Evolutionary conservation across 208 protist genomes (phyloP), one percentile per base, ranked within the genome.

Genomic region (Borovskyia barvae): DNA sequence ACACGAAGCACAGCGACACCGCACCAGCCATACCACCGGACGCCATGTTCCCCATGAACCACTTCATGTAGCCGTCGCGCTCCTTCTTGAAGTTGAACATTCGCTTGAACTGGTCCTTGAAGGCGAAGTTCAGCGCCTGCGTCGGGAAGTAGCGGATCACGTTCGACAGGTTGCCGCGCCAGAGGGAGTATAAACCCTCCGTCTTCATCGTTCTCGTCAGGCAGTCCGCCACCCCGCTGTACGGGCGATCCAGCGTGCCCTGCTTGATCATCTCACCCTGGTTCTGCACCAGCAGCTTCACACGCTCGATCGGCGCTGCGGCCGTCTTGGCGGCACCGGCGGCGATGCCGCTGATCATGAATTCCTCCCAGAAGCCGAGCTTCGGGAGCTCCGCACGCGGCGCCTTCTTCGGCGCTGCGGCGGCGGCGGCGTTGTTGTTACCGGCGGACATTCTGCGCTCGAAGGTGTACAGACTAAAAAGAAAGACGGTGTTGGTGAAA

Each of bases 91-190:
- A 89, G 63, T 93, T 96, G 74, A 99, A 98, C 67, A 98, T 77
- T 35, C 72, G 69, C 78, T 98, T 98, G 83, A 97, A 93, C 50
- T 75, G 69, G 54, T 98, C 97, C 86, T 99, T 99, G 90, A 99
- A 99, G 46, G 96, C 93, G 62, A 99, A 98, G 95, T 99, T 99
- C 46, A 99, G 86, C 22, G 97, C 98, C 87, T 99, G 97, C 33
- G 97, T 98, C 49, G 98, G 97, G 88, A 98, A 98, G 90, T 99
- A 99, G 54, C 98, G 93, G 55, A 99, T 72, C 15, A 98, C 80
- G 78, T 99, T 99, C 29, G 95, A 90, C 19, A 94, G 54, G 92
- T 99, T 99, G 53, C 98, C 98, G 67, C 97, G 90, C 97, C 98
- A 99, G 57, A 99, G 93, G 24, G 98, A 64, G 33, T 70, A 67